Conservation (phyloP, 768 basidiomycete species). For the Amanita inopinata region DNA sequence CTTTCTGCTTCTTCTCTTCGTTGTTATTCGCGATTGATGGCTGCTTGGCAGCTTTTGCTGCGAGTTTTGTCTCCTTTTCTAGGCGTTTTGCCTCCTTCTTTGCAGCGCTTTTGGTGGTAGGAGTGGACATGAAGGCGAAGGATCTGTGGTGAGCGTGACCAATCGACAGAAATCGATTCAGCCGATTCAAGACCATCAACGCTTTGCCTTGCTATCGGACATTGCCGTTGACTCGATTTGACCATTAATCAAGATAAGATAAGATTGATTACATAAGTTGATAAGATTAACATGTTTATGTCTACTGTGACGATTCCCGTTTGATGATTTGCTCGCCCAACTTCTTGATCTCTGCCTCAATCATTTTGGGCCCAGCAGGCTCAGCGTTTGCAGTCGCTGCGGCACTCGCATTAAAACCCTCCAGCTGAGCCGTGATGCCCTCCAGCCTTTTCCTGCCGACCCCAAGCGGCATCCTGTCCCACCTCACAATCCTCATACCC, state of each 20-base stretch:
- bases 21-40: constrained; percentile 25
- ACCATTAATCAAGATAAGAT: constrained; percentile 9
- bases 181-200: constrained; percentile 13
- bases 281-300: too few species aligned
- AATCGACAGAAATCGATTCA: constrained; percentile 14
- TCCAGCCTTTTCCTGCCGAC: constrained; percentile 24
- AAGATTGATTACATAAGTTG: too few species aligned
- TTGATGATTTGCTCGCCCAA: not conserved
- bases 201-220: constrained; percentile 11
- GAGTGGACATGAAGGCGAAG: constrained; percentile 7
- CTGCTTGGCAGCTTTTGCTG: constrained; percentile 48
- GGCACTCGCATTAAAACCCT: constrained; percentile 25
- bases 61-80: constrained; percentile 71
- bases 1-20: constrained; percentile 65
- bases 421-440: constrained; percentile 18
- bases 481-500: constrained; percentile 72
- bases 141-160: constrained; percentile 3
- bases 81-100: constrained; percentile 82
- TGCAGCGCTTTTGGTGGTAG: constrained; percentile 26
- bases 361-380: constrained; percentile 24
- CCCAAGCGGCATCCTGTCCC: constrained; percentile 56
- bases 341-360: not conserved
- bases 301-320: not conserved
- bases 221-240: constrained; percentile 7
- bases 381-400: constrained; percentile 28